Percentiles rank a stretch among this genome's conserved stretches.
These are phyloP conservation scores for Cladophialophora yegresii DNA, from an alignment of 2,329 filamentous ascomycete genomes.

Conservation along the genomic window DNA sequence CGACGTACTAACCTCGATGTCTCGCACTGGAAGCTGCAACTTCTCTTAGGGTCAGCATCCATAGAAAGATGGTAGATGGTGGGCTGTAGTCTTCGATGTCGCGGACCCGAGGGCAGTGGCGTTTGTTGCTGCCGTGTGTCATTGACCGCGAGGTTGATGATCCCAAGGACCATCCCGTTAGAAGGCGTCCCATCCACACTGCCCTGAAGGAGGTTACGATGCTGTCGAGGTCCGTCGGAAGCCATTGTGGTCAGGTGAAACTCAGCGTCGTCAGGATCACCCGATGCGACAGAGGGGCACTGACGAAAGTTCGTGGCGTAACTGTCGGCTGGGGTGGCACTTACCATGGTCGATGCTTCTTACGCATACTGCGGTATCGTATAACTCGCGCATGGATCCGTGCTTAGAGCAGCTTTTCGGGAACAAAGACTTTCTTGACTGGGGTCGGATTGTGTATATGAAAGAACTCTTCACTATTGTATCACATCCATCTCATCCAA, in stretches of 20 bases:
- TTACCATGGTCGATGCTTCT: slow-evolving; percentile 15
- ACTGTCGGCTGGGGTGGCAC: background rate
- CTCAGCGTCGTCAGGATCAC: background rate
- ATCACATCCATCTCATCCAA: no score
- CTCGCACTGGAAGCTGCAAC: slow-evolving; percentile 12
- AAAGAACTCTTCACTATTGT: no score
- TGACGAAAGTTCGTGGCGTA: background rate
- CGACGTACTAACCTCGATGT: slow-evolving; percentile 14
- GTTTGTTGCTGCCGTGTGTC: slow-evolving; percentile 2
- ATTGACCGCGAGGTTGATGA: slow-evolving; percentile 10
- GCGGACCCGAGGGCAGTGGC: slow-evolving; percentile 2
- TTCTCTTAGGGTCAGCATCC: slow-evolving; percentile 2
- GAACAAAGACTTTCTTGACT: no score
- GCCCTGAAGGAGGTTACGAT: slow-evolving; percentile 3
- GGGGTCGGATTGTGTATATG: no score
- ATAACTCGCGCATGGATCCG: slow-evolving; percentile 7
- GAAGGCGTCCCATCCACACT: slow-evolving; percentile 1
- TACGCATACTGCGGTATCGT: slow-evolving; percentile 12
- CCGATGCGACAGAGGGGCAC: background rate
- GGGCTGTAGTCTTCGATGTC: slow-evolving; percentile 6
- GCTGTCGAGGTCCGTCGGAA: slow-evolving; percentile 4
- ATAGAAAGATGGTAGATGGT: background rate
- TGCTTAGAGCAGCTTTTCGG: no score
- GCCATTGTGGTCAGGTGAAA: slow-evolving; percentile 15
- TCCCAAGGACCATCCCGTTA: slow-evolving; percentile 6